Evolutionary conservation across 164 flowering plant species (phyloP), one percentile per base, ranked within the genome.

Genomic region (Euptelea pleiosperma): DNA sequence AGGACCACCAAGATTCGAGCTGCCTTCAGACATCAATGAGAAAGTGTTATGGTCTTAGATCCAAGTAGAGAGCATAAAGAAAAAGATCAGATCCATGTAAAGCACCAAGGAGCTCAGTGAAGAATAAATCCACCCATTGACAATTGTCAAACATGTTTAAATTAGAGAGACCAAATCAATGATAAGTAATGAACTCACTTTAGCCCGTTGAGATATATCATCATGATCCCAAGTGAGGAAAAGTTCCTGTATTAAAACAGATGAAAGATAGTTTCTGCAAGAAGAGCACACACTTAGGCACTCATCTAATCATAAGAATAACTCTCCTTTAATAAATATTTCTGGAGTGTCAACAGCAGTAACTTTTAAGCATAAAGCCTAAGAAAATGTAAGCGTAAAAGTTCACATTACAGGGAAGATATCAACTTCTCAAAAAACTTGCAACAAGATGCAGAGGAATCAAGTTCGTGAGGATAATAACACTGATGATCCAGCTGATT

Each of bases 141-240:
- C 19, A 42, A 18, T 16, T 24, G 54, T 52, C 12, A 55, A n/a
- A 61, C 24, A 30, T 11, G 42, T 28, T 58, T 22, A 5, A n/a
- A 35, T 34, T 1, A 42, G 35, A 48, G 35, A 48, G 4, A 31
- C 22, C 34, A 41, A 12, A 35, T 18, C 10, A 63, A 48, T 62
- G 5, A 56, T 52, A 31, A 15, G 29, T n/a, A 45, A 18, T 14
- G 24, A 47, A 60, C 83, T 80, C 68, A 86, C 99, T 79, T 94
- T 91, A 48, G 89, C 81, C 10, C 97, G 78, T 68, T 78, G 90
- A 55, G 88, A 58, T 52, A 85, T 62, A 74, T 94, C 97, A 55
- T 94, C 99, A 77, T 94, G 99, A 74, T 94, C 99, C 95, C 92
- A 85, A 15, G 96, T 85, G 59, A 94, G 90, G 71, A 94, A 94